Evolutionary conservation across 164 flowering plant species (phyloP), one percentile per base, ranked within the genome.

Genomic region (Stephania cephalantha): DNA sequence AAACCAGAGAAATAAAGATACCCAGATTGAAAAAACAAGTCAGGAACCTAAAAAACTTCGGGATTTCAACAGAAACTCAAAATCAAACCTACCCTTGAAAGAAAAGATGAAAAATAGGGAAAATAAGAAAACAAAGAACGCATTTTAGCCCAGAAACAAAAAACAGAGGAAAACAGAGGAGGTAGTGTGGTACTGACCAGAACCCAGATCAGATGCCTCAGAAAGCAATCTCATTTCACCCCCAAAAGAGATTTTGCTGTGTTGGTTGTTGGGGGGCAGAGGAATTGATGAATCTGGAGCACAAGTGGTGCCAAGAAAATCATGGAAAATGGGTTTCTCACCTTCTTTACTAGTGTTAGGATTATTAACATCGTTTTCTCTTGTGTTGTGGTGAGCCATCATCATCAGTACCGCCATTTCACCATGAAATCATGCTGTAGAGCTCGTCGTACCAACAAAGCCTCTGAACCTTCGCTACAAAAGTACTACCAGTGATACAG

Each of bases 221-320:
- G 83, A 64, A 4, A 35, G 42, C 42, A 52, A 61, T 55, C 78
- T 69, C 46, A n/a, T 68, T 50, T 79, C 82, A 42, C 55, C 69
- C 18, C 77, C 80, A 9, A 65, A 71, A 35, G 70, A 70, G 20
- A 78, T 35, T 35, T 35, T 69, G 71, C 78, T 12, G 61, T 52
- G 75, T 64, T 77, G 80, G 42, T 58, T 58, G 64, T 58, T 58
- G 7, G 64, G 64, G 7, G 83, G 71, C 53, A 76, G 71, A 44
- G 71, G 42, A 78, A 58, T 68, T 17, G 85, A 76, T 0, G 82
- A 75, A 73, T 81, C 86, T 1, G 83, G 71, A 72, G 73, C 73
- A 77, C 80, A 80, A 48, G 79, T 87, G 75, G 77, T 78, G 74
- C 97, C 91, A 58, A 91, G 79, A 80, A 91, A 88, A 75, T 90